Evolutionary conservation across 73 alveolate species (phyloP), one percentile per base, ranked within the genome.

Genomic region (Durusdinium trenchii): DNA sequence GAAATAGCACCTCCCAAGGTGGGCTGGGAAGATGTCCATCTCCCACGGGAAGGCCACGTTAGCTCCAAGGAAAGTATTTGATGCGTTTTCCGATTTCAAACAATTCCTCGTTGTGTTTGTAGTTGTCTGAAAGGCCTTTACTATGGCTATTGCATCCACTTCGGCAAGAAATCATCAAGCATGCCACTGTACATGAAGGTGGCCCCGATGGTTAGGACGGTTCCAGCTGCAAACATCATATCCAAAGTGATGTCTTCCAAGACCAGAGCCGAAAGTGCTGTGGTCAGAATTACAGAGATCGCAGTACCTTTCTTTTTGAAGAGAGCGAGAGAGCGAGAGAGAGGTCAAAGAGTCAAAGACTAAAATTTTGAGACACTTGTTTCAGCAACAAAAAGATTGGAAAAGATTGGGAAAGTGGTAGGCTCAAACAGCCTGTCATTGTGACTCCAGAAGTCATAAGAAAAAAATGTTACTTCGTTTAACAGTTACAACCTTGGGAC

Each of bases 101-200:
- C n/a, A n/a, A n/a, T n/a, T n/a, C n/a, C n/a, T n/a, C n/a, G n/a
- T n/a, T n/a, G n/a, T n/a, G n/a, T n/a, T n/a, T n/a, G n/a, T n/a
- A n/a, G n/a, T n/a, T n/a, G n/a, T n/a, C n/a, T n/a, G n/a, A n/a
- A n/a, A n/a, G n/a, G n/a, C n/a, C n/a, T n/a, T n/a, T n/a, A n/a
- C n/a, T n/a, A n/a, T n/a, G 35, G 54, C 85, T 73, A 73, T 6
- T 43, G 61, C 87, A 82, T 4, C 92, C 92, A 82, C 71, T 48
- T 82, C 23, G 92, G 92, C 92, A 82, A 82, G 30, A 82, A 82
- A 46, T 82, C 14, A 48, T 82, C 92, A 36, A 82, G 73, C 92
- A 82, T 35, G n/a, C 92, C 92, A 38, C 79, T 86, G 46, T 86
- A 86, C 95, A 86, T 86, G 60, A 86, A 86, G 54, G 95, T 86